Percentiles rank a stretch among this genome's conserved stretches.
These are phyloP conservation scores for Linum tenue DNA, from an alignment of 345 rosid genomes.

Conservation along the genomic window DNA sequence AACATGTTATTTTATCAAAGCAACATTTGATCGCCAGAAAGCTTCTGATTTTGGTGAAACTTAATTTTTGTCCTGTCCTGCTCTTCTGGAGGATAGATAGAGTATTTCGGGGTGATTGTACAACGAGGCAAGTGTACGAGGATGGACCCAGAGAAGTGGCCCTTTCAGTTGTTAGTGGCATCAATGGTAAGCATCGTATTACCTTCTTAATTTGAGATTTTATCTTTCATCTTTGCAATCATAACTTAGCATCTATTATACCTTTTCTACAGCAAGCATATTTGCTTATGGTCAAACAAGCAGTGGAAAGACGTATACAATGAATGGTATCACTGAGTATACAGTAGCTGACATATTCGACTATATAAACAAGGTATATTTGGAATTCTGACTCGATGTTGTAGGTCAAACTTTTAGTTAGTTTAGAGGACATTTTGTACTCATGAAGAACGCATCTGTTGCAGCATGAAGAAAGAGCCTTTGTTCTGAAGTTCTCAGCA, in stretches of 20 bases:
- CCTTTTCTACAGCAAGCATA: slow-evolving; percentile 59
- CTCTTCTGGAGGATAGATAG: slow-evolving; percentile 44
- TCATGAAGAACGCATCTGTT: slow-evolving; percentile 9
- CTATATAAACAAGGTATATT: slow-evolving; percentile 54
- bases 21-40: background rate
- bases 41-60: background rate
- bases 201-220: slow-evolving; percentile 1
- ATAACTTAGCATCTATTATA: background rate
- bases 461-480: slow-evolving; percentile 93
- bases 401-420: slow-evolving; percentile 8
- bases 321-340: slow-evolving; percentile 85
- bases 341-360: slow-evolving; percentile 86
- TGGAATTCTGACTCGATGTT: slow-evolving; percentile 12
- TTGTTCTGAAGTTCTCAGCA: slow-evolving; percentile 85
- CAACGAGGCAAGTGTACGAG: slow-evolving; percentile 72
- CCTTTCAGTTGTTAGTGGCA: slow-evolving; percentile 80
- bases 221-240: background rate
- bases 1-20: background rate
- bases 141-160: slow-evolving; percentile 82
- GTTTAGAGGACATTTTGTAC: background rate
- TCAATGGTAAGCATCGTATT: slow-evolving; percentile 56
- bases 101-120: slow-evolving; percentile 80
- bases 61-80: slow-evolving; percentile 7
- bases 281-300: slow-evolving; percentile 99
- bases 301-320: slow-evolving; percentile 98